These are phyloP conservation scores for Peronosclerospora sorghi DNA, from an alignment of 352 stramenopile genomes.

Conservation along the genomic window DNA sequence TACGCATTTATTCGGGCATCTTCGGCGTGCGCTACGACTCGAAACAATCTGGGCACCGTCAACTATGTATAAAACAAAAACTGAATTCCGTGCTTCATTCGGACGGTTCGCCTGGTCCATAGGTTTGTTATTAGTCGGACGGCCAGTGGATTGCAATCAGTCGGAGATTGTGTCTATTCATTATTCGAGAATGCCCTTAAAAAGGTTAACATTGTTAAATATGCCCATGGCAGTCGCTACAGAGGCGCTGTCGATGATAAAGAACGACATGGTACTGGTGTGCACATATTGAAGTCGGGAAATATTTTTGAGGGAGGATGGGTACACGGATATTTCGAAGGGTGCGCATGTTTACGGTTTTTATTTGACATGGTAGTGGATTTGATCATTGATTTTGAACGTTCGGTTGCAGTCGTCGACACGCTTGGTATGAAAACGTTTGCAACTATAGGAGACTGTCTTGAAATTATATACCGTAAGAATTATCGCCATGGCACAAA, in stretches of 20 bases:
- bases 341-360: conserved; percentile 32
- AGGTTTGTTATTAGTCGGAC: conserved; percentile 15
- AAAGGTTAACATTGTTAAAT: conserved; percentile 30
- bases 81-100: conserved; percentile 9
- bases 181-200: conserved; percentile 35
- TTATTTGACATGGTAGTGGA: not conserved
- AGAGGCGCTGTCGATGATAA: conserved; percentile 37
- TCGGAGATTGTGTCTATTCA: conserved; percentile 42
- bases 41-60: conserved; percentile 10
- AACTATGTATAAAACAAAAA: conserved; percentile 12
- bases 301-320: conserved; percentile 76
- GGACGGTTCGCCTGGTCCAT: not conserved
- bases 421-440: conserved; percentile 82
- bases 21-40: conserved; percentile 18
- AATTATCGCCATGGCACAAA: conserved; percentile 73
- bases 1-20: not conserved
- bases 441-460: conserved; percentile 64
- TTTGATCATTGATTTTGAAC: not conserved
- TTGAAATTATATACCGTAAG: conserved; percentile 83
- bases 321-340: conserved; percentile 73
- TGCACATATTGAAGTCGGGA: conserved; percentile 39
- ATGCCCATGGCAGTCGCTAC: conserved; percentile 59
- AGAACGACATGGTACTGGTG: conserved; percentile 49
- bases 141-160: conserved; percentile 7
- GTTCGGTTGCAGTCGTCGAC: conserved; percentile 1